Base-by-base conservation (phyloP, 2,329 filamentous ascomycete species). In the Aspergillus brasiliensis region DNA sequence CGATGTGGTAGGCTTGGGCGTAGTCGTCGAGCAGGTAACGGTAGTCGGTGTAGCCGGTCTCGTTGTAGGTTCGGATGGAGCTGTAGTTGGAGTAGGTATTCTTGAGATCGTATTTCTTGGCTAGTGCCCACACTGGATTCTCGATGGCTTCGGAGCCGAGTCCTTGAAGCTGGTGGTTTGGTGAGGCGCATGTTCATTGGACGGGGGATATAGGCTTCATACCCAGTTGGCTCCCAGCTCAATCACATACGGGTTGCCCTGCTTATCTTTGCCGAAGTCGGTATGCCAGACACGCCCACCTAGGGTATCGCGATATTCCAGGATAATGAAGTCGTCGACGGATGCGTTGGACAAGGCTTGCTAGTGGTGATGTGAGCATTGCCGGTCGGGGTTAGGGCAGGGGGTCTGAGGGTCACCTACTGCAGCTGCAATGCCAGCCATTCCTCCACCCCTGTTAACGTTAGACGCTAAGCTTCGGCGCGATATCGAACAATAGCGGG, bases 211-310 rank as follows among this genome's bases (percentile, higher is more conserved):
- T 11, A 23, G 31, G 1, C 1, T 19, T 59, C 58, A 46, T 70
- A 81, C 80, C 88, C 88, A 91, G 62, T 90, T 91, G 6, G 88
- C 88, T 2, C 88, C 88, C 0, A 88, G 75, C 70, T 90, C 88
- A 8, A 91, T 78, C 0, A 78, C 80, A 60, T 86, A 87, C 0
- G 84, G 81, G 0, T 81, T 76, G 0, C 85, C 85, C 37, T 83
- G 76, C 3, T 69, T 54, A 23, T 80, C 75, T 15, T 78, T 74
- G 4, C 87, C 87, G 66, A 89, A 89, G 0, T 78, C 75, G 0
- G 81, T 81, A 61, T 88, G 82, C n/a, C 75, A 75, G 40, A 87
- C 81, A 5, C 88, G 82, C 3, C 88, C 88, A 1, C 88, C 88
- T 58, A 90, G 82, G 8, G 83, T 80, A 61, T 83, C 78, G 21